phyloP scores from a whole-genome alignment of 768 basidiomycete species.

The Mycena rebaudengoi region DNA sequence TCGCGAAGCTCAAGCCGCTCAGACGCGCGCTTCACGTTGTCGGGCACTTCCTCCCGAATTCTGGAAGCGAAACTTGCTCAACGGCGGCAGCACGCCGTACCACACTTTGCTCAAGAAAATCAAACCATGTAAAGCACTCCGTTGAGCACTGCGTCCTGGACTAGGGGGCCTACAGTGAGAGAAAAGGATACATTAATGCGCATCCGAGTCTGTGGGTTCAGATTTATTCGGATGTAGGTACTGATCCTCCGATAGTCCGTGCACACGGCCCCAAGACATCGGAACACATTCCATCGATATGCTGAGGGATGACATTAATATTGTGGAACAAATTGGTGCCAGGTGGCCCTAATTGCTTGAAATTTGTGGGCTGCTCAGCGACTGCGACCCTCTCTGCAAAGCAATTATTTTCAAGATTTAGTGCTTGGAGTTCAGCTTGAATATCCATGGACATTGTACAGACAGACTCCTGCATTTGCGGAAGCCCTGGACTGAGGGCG shows the following conservation, averaged over 20 bases:
- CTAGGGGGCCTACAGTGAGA: not conserved
- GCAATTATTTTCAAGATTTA: too few species aligned
- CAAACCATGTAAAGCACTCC: not conserved
- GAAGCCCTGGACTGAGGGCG: too few species aligned
- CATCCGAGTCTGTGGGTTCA: not conserved
- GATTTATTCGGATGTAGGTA: not conserved
- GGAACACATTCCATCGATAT: not conserved
- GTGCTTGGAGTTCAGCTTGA: too few species aligned
- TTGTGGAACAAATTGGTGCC: not conserved
- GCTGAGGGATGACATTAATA: not conserved
- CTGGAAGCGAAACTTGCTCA: not conserved
- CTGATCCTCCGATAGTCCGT: not conserved
- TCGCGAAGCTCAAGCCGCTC: conserved; percentile 1
- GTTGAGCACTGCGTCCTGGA: not conserved
- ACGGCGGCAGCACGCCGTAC: not conserved
- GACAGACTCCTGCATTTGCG: too few species aligned
- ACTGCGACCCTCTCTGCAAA: too few species aligned
- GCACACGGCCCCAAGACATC: not conserved
- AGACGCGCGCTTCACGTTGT: conserved; percentile 5
- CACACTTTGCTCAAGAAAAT: not conserved
- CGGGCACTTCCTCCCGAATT: conserved; percentile 11
- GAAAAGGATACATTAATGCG: conserved; percentile 6
- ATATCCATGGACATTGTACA: too few species aligned
- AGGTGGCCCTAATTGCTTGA: too few species aligned
- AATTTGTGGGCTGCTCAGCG: too few species aligned